Evolutionary conservation across 1,284 basidiomycete species (phyloP).

Genomic region (Ustilago loliicola): DNA sequence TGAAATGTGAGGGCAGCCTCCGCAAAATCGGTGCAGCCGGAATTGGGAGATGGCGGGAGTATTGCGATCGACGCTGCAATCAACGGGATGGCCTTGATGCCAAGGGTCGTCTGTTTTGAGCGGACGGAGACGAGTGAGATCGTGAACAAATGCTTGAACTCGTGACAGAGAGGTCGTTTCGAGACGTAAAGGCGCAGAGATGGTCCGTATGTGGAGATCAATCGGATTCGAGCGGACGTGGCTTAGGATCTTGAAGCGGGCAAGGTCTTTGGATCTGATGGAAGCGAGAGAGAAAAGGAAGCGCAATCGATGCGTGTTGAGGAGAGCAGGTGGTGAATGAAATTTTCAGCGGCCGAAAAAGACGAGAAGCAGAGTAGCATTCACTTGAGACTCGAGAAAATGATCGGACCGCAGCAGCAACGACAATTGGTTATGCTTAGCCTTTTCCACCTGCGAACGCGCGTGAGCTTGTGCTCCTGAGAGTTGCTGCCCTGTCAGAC

Average conservation of each 20-base stretch:
- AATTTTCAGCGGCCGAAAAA: constrained; percentile 4
- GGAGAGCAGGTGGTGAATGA: background rate
- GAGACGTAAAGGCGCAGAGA: background rate
- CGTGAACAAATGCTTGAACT: too few species aligned
- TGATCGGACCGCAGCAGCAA: background rate
- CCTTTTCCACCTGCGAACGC: background rate
- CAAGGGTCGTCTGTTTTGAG: too few species aligned
- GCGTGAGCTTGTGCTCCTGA: background rate
- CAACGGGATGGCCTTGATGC: too few species aligned
- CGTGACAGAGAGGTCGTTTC: background rate
- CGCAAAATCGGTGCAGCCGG: background rate
- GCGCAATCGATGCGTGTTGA: background rate
- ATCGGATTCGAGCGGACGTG: background rate
- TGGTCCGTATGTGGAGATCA: background rate
- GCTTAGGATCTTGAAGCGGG: background rate
- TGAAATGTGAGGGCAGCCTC: background rate
- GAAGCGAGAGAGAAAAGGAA: background rate
- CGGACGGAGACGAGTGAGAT: too few species aligned
- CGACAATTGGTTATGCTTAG: background rate
- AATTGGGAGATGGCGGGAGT: background rate
- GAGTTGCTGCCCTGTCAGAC: background rate
- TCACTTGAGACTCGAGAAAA: background rate
- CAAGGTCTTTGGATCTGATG: background rate
- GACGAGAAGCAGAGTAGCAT: background rate
- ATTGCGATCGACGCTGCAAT: background rate